These are phyloP conservation scores for Saccharomycopsis synnaedendra DNA, from an alignment of 805 yeast genomes.

Conservation along the genomic window DNA sequence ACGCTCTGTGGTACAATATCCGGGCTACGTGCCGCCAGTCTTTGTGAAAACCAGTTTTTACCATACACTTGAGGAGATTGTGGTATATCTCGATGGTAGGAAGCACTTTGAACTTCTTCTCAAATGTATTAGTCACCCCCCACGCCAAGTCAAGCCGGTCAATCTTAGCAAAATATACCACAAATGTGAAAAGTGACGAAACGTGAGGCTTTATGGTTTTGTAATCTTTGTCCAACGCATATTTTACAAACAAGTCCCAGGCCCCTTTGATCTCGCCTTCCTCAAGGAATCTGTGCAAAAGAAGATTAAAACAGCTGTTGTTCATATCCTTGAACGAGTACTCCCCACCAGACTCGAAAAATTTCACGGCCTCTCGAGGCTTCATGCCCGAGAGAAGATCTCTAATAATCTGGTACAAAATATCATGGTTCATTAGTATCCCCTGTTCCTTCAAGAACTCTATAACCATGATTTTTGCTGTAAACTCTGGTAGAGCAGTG, in stretches of 20 bases:
- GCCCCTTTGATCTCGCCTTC: constrained; percentile 23
- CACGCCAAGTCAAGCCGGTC: constrained; percentile 28
- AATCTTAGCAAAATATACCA: constrained; percentile 21
- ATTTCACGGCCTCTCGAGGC: constrained; percentile 19
- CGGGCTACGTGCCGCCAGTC: constrained; percentile 17
- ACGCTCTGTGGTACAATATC: constrained; percentile 15
- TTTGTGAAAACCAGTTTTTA: constrained; percentile 22
- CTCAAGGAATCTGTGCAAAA: constrained; percentile 20
- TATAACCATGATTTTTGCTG: constrained; percentile 23
- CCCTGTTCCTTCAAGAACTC: constrained; percentile 23
- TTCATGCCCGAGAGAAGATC: constrained; percentile 17
- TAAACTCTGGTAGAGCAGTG: constrained; percentile 23
- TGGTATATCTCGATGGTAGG: constrained; percentile 25
- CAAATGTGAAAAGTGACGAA: constrained; percentile 22
- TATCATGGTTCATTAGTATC: constrained; percentile 23
- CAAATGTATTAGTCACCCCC: constrained; percentile 24
- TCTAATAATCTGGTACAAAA: constrained; percentile 21
- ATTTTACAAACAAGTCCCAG: constrained; percentile 21
- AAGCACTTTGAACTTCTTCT: constrained; percentile 18
- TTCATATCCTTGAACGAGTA: constrained; percentile 6
- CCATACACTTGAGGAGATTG: constrained; percentile 25
- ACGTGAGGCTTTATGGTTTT: constrained; percentile 13
- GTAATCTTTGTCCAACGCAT: neutral
- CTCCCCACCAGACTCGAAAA: constrained; percentile 14
- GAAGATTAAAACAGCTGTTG: constrained; percentile 17